A percentile compares a stretch with the other conserved stretches of the same genome.
Conservation (phyloP, 2,329 filamentous ascomycete species). For the Verticillium zaregamsianum region DNA sequence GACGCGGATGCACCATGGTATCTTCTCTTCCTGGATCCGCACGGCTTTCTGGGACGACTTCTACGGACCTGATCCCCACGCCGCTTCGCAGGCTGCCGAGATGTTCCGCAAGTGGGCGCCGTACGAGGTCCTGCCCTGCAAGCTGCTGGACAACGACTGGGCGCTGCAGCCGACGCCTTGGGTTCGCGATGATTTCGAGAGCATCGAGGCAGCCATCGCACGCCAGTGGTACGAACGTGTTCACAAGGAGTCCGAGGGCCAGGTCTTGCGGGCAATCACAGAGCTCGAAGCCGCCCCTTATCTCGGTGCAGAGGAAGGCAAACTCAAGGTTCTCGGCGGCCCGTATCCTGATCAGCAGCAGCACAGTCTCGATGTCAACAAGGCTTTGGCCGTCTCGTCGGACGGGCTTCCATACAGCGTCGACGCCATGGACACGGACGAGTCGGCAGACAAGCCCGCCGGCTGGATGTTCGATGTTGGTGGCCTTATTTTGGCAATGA, state of each 20-base stretch:
- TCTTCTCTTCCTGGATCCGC: conserved; percentile 21
- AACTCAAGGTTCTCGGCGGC: conserved; percentile 29
- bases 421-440: conserved; percentile 11
- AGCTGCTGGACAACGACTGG: conserved; percentile 2
- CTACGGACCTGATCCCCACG: conserved; percentile 16
- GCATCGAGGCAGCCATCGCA: conserved; percentile 4
- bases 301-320: conserved; percentile 15
- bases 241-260: not conserved
- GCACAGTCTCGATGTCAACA: conserved; percentile 20
- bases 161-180: conserved; percentile 13
- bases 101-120: conserved; percentile 24
- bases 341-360: conserved; percentile 25
- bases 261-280: conserved; percentile 4
- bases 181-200: conserved; percentile 12
- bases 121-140: conserved; percentile 23
- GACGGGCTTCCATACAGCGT: conserved; percentile 23
- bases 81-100: conserved; percentile 13
- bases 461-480: conserved; percentile 53
- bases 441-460: conserved; percentile 19
- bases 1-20: conserved; percentile 31
- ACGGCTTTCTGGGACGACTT: conserved; percentile 18
- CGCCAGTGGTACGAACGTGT: conserved; percentile 10
- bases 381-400: conserved; percentile 20
- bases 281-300: conserved; percentile 24
- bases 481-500: conserved; percentile 47